Base-by-base conservation (phyloP, 1,284 basidiomycete genomes). In the Ganoderma meredithae region DNA sequence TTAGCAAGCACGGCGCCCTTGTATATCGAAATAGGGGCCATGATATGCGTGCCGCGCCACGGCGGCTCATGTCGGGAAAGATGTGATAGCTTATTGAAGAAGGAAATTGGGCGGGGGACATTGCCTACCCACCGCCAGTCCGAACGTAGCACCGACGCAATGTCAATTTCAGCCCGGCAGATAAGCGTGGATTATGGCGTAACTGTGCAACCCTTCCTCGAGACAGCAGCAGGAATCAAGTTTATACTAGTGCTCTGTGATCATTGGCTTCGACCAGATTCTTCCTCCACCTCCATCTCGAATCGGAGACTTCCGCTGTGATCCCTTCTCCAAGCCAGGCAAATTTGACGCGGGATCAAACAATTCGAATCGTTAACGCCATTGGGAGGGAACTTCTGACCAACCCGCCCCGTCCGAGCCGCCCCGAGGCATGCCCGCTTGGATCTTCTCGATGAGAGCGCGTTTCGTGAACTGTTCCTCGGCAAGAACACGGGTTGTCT, bases 401-500 rank as follows among this genome's bases (percentile, higher is more conserved):
- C 74, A 75, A 33, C 66, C 67, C 36, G 68, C 65, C 36, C 69
- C 66, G 40, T 72, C 74, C 41, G 86, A 43, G 36, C 12, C 25
- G 7, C 22, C 83, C 81, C 90, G 86, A 44, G 92, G 88, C 70
- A 95, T 82, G 40, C 89, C 90, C 58, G 82, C 80, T 72, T 89
- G 84, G 74, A 97, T 97, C 83, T 95, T 94, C 80, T 96, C 94
- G 60, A 95, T 91, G 73, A 97, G 83, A 58, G 95, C 95, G 74
- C 95, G 88, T 81, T 95, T 95, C 90, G 94, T 91, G 79, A 96
- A 98, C 78, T 98, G 97, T 79, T 98, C 96, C 81, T 97, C 91
- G 53, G 95, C 95, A 59, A 98, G 86, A 62, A 92, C 86, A 69
- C 97, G 90, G 13, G 93, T 93, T 59, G 92, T 92, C 95, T 97